Evolutionary conservation across 352 stramenopile genomes (phyloP), one percentile per base, ranked within the genome.

Genomic region (Phytophthora cryptogea): DNA sequence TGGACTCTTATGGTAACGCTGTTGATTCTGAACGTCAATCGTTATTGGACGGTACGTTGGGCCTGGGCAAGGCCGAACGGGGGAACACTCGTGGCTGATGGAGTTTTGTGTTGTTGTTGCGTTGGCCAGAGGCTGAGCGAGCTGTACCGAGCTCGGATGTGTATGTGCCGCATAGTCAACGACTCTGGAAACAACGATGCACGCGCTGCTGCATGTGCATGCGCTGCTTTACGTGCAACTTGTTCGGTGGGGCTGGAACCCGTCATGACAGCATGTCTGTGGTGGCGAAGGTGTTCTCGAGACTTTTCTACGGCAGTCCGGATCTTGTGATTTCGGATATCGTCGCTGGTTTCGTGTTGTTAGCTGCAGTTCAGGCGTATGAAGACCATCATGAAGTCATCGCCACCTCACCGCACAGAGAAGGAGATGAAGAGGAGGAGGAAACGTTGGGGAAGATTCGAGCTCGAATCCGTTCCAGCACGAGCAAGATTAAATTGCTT

Each of bases 291-390:
- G 87, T 95, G 20, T 79, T 94, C 44, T 87, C 85, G 8, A 76
- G 85, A 8, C 78, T 95, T 35, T 95, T 95, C 42, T 94, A 94
- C 53, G 87, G 87, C 10, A 94, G 81, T 48, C 87, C 85, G 3
- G 85, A 95, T 49, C 80, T 95, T 30, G 87, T 95, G 14, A 89
- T 94, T 35, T 95, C 87, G 56, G 87, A 95, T 49, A 93, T 95
- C 53, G 76, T 94, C 26, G 87, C 87, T 0, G 87, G 87, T 1
- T 95, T 94, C 49, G 83, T 95, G 31, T 54, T 95, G 17, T 48
- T 95, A 3, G 85, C 84, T 0, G 85, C 85, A 0, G 85, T 95
- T 4, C 87, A 95, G 37, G 83, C 85, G 20, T 78, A 94, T 43
- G 86, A 95, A 58, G 82, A 87, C 17, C 55, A 63, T 23, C 36